phyloP scores from a whole-genome alignment of 305 asterid species.

The Striga hermonthica region DNA sequence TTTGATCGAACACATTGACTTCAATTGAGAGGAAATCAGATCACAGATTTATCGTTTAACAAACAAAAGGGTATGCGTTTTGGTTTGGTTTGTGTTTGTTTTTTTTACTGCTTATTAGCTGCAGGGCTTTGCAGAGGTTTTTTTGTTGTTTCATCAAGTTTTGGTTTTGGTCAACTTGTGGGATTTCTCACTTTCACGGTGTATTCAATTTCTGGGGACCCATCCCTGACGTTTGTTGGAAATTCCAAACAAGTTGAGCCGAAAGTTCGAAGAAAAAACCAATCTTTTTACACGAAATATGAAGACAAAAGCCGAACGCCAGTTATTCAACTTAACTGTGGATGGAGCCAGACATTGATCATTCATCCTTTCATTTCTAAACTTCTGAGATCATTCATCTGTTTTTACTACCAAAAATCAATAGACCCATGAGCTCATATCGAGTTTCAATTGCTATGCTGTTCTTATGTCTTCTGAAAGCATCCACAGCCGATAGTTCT shows the following conservation, averaged over 20 bases:
- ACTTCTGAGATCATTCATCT: neutral
- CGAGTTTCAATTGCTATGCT: neutral
- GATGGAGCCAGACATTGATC: too few relatives aligned
- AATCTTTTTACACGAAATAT: too few relatives aligned
- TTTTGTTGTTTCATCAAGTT: neutral
- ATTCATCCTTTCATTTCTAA: too few relatives aligned
- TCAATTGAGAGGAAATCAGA: neutral
- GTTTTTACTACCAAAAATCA: neutral
- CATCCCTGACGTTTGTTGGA: neutral
- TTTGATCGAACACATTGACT: conserved; percentile 18
- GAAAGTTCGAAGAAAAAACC: conserved; percentile 3
- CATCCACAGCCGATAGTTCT: neutral
- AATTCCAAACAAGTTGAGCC: neutral
- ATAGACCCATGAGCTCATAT: conserved; percentile 4
- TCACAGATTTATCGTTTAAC: neutral
- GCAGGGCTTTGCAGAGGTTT: neutral
- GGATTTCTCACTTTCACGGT: neutral
- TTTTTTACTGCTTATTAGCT: neutral
- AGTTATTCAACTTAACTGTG: too few relatives aligned
- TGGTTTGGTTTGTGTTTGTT: too few relatives aligned
- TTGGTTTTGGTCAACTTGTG: neutral
- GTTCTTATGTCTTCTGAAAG: neutral
- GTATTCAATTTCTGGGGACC: neutral
- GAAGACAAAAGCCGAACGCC: too few relatives aligned
- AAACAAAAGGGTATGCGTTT: neutral